These are phyloP conservation scores for Taphrina pruni DNA, from an alignment of 1,139 yeast species.

Conservation along the genomic window DNA sequence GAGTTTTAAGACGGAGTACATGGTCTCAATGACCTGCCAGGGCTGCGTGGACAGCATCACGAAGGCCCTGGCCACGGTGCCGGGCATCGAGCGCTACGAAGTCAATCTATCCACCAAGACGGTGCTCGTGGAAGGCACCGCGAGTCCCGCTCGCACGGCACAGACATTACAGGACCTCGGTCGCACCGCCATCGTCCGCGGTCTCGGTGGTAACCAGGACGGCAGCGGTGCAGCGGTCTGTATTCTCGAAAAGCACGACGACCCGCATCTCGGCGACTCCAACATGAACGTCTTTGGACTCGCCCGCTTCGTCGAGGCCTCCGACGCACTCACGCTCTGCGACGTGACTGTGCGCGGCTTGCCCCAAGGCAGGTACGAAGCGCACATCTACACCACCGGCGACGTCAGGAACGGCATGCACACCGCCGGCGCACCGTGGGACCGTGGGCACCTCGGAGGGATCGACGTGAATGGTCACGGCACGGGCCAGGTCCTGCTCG, in stretches of 20 bases:
- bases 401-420: conserved; percentile 76
- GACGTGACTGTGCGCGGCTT: conserved; percentile 82
- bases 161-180: conserved; percentile 73
- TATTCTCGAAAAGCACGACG: conserved; percentile 71
- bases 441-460: conserved; percentile 48
- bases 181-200: conserved; percentile 87
- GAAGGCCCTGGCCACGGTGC: conserved; percentile 57
- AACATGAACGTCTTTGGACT: conserved; percentile 78
- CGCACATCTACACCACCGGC: conserved; percentile 72
- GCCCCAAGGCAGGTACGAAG: conserved; percentile 66
- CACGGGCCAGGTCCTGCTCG: conserved; percentile 69
- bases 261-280: conserved; percentile 48
- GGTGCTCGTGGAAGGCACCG: conserved; percentile 67
- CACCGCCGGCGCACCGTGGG: conserved; percentile 50
- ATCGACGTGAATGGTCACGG: conserved; percentile 55
- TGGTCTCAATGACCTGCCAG: conserved; percentile 78
- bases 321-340: conserved; percentile 59
- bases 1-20: conserved; percentile 63
- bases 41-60: conserved; percentile 69
- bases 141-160: conserved; percentile 73
- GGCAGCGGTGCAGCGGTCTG: conserved; percentile 79
- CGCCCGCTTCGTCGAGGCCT: conserved; percentile 80
- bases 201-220: conserved; percentile 77
- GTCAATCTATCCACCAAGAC: conserved; percentile 63
- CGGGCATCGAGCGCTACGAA: conserved; percentile 59